These are phyloP conservation scores for Protomyces gravidus DNA, from an alignment of 1,139 yeast genomes.

Conservation along the genomic window DNA sequence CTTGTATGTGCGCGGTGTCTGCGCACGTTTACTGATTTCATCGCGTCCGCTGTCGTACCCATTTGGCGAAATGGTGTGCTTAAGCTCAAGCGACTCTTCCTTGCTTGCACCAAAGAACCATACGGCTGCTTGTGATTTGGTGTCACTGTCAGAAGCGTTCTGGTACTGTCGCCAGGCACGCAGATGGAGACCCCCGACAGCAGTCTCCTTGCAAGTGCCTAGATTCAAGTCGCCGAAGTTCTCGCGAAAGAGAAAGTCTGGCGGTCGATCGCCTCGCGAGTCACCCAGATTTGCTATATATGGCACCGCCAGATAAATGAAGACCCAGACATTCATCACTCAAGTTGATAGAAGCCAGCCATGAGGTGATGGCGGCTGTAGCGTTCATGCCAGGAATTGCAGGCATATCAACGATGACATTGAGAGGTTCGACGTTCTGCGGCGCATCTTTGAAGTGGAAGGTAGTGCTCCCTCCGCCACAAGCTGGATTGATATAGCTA, in stretches of 20 bases:
- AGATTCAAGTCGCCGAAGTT: constrained; percentile 7
- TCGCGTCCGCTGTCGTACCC: constrained; percentile 16
- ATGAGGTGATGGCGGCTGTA: not conserved
- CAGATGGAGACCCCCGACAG: constrained; percentile 13
- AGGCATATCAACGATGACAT: constrained; percentile 1
- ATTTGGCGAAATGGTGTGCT: constrained; percentile 2
- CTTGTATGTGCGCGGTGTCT: not conserved
- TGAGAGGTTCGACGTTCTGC: constrained; percentile 18
- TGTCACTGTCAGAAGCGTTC: not conserved
- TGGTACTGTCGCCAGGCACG: constrained; percentile 18
- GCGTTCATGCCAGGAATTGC: not conserved
- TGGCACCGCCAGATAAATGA: constrained; percentile 13
- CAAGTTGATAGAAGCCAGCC: constrained; percentile 9
- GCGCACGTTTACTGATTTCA: constrained; percentile 11
- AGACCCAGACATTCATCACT: constrained; percentile 22
- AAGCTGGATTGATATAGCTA: too few species aligned
- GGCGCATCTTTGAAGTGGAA: constrained; percentile 9
- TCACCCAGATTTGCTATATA: constrained; percentile 2
- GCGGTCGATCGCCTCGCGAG: not conserved
- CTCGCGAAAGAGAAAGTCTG: constrained; percentile 24
- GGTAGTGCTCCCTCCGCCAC: constrained; percentile 9
- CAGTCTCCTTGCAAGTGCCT: constrained; percentile 16
- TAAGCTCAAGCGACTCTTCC: constrained; percentile 2
- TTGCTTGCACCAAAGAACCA: constrained; percentile 16
- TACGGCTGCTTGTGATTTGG: not conserved